Conservation (phyloP, 768 basidiomycete genomes). For the Agaricus bisporus region DNA sequence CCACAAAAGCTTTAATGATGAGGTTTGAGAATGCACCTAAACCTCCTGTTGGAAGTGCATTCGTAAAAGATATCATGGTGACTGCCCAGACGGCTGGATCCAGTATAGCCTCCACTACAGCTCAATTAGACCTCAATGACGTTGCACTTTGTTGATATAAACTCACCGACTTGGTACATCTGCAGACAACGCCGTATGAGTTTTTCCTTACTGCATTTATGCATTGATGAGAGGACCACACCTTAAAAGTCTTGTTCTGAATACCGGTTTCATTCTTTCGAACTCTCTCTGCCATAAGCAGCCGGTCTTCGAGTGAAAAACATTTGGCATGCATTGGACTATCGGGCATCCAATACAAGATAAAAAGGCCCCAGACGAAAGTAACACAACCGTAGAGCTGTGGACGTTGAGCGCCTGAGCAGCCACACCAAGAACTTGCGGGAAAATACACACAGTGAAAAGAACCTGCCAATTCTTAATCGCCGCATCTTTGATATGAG, state of each 20-base stretch:
- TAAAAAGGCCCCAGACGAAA: slow-evolving; percentile 41
- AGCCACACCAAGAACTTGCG: background rate
- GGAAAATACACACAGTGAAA: slow-evolving; percentile 25
- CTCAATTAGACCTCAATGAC: background rate
- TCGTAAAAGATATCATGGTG: slow-evolving; percentile 40
- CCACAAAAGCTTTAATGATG: slow-evolving; percentile 39
- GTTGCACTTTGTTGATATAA: background rate
- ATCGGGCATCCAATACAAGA: slow-evolving; percentile 45
- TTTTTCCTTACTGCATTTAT: background rate
- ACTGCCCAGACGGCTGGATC: slow-evolving; percentile 44
- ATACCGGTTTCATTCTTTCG: slow-evolving; percentile 47
- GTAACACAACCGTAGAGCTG: slow-evolving; percentile 39
- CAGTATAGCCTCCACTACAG: slow-evolving; percentile 33
- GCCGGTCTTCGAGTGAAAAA: slow-evolving; percentile 39
- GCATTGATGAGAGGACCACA: background rate
- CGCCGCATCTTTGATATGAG: slow-evolving; percentile 31
- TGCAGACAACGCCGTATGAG: background rate
- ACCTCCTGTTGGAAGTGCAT: slow-evolving; percentile 41
- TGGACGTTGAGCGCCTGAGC: slow-evolving; percentile 8
- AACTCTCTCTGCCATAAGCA: slow-evolving; percentile 44
- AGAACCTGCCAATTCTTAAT: slow-evolving; percentile 47
- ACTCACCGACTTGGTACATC: slow-evolving; percentile 28
- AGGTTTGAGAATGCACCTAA: slow-evolving; percentile 49
- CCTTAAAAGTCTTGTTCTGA: slow-evolving; percentile 46
- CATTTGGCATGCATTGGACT: slow-evolving; percentile 42